phyloP scores from a whole-genome alignment of 2,329 filamentous ascomycete genomes.

The Colletotrichum viniferum region DNA sequence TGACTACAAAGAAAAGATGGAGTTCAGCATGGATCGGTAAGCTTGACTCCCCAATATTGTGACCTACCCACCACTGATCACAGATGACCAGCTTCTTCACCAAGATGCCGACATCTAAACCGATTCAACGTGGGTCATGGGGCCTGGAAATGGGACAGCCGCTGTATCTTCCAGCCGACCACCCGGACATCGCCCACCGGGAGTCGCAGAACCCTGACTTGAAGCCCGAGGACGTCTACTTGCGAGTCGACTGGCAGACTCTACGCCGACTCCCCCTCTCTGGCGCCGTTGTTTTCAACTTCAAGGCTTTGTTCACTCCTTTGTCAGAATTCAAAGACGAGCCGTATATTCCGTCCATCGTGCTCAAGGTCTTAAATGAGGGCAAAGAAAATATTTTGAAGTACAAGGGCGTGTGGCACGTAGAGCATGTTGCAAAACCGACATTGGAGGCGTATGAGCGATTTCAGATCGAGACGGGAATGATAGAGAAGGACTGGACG shows the following conservation, averaged over 20 bases:
- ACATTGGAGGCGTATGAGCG: constrained; percentile 65
- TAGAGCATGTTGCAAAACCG: constrained; percentile 74
- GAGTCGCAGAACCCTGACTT: constrained; percentile 62
- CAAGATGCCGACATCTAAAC: constrained; percentile 73
- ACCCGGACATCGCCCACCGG: constrained; percentile 67
- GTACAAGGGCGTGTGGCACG: constrained; percentile 84
- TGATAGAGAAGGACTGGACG: constrained; percentile 68
- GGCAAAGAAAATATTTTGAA: constrained; percentile 73
- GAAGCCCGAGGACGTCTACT: constrained; percentile 61
- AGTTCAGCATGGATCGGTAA: constrained; percentile 83
- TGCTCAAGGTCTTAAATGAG: constrained; percentile 71
- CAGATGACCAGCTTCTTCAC: constrained; percentile 69
- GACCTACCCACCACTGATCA: neutral
- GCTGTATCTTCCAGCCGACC: constrained; percentile 74
- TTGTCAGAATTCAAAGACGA: constrained; percentile 73
- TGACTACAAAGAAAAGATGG: constrained; percentile 87
- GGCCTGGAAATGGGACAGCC: constrained; percentile 77
- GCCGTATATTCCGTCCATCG: constrained; percentile 71
- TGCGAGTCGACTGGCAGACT: constrained; percentile 90
- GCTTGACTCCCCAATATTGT: constrained; percentile 21
- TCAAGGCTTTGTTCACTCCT: constrained; percentile 84
- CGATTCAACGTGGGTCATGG: constrained; percentile 87
- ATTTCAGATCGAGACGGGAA: constrained; percentile 68
- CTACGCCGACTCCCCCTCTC: constrained; percentile 79
- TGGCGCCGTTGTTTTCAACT: constrained; percentile 81